These are phyloP conservation scores for Hyphopichia buzzinii DNA, from an alignment of 1,139 yeast genomes.

Conservation along the genomic window DNA sequence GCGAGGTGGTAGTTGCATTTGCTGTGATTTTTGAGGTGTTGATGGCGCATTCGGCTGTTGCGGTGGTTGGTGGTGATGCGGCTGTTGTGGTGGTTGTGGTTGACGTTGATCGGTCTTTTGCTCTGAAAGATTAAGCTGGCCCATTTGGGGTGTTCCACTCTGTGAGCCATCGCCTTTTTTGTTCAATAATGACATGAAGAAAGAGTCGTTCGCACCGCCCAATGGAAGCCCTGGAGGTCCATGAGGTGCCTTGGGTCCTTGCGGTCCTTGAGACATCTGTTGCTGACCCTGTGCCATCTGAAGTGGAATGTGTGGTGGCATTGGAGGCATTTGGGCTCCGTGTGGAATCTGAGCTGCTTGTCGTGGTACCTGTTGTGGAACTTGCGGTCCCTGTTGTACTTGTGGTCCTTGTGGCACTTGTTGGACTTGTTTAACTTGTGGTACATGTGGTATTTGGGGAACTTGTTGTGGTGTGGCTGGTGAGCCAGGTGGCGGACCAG, in stretches of 20 bases:
- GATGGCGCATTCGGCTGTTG: constrained; percentile 4
- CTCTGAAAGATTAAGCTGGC: constrained; percentile 5
- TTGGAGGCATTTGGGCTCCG: neutral
- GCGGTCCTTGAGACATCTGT: constrained; percentile 3
- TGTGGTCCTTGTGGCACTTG: neutral
- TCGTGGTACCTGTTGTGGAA: neutral
- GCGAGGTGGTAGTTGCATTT: too few species aligned
- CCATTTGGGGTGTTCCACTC: constrained; percentile 1
- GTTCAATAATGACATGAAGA: constrained; percentile 52
- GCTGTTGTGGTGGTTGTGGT: constrained; percentile 14
- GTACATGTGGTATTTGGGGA: neutral
- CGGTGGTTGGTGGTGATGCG: constrained; percentile 11
- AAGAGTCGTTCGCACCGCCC: constrained; percentile 39
- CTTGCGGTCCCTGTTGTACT: neutral
- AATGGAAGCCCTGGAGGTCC: constrained; percentile 5
- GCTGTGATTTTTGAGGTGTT: constrained; percentile 9
- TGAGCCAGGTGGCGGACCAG: constrained; percentile 6
- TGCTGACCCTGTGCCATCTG: constrained; percentile 9
- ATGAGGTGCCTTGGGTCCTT: constrained; percentile 4
- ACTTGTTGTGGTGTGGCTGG: neutral
- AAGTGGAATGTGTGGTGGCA: neutral
- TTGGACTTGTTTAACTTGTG: neutral
- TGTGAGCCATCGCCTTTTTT: constrained; percentile 21
- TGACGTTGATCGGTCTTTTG: constrained; percentile 10
- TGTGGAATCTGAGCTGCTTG: constrained; percentile 9